Percentiles rank a stretch among this genome's conserved stretches.
phyloP scores from a whole-genome alignment of 345 rosid species.

The Schrenkiella parvula region DNA sequence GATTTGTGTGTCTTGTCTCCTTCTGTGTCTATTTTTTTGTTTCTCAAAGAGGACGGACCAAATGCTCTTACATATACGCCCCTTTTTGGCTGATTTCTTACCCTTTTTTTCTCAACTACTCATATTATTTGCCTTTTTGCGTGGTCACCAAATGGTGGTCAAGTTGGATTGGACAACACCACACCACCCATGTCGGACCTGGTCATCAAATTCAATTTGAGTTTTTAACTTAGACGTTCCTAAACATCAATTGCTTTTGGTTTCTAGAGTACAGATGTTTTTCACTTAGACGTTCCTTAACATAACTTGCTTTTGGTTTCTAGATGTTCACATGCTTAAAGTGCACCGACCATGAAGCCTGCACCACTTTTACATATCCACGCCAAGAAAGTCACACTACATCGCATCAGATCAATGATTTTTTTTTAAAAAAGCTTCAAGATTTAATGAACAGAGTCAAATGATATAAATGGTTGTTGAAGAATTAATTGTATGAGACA shows the following conservation, averaged over 20 bases:
- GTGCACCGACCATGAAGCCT: not conserved
- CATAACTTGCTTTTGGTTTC: not conserved
- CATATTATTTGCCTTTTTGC: not conserved
- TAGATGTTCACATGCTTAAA: not conserved
- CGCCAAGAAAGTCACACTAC: not conserved
- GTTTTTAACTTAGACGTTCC: too few species aligned
- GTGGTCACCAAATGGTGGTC: not conserved
- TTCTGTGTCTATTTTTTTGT: not conserved
- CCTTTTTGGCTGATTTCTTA: not conserved
- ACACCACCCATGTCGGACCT: not conserved
- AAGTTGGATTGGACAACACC: not conserved
- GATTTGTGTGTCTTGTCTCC: not conserved
- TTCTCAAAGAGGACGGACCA: not conserved
- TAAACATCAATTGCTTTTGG: too few species aligned
- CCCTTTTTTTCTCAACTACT: not conserved
- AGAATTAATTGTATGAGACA: slow-evolving; percentile 1
- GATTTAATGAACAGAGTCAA: not conserved
- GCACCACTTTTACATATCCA: not conserved
- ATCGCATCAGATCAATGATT: not conserved
- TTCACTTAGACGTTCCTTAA: not conserved
- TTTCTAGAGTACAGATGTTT: too few species aligned
- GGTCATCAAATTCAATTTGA: too few species aligned
- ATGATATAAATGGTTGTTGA: not conserved
- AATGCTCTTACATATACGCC: not conserved
- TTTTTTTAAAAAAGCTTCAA: not conserved